These are phyloP conservation scores for Boletus rex-veris DNA, from an alignment of 768 basidiomycete species.

Conservation along the genomic window DNA sequence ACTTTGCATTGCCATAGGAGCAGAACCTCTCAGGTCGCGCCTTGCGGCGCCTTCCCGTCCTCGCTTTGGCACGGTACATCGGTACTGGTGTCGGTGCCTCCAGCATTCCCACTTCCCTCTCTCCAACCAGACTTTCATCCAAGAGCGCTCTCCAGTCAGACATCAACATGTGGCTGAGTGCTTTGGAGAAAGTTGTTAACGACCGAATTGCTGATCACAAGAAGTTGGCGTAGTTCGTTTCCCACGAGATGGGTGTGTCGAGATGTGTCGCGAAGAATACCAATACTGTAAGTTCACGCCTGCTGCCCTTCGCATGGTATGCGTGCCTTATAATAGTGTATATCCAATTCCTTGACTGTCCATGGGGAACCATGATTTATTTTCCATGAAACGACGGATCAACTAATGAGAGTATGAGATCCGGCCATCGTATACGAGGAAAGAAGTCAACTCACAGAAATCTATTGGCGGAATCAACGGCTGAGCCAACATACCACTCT, in stretches of 20 bases:
- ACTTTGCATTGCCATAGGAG: constrained; percentile 34
- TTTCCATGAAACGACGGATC: constrained; percentile 22
- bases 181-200: constrained; percentile 74
- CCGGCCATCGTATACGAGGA: background rate
- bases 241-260: background rate
- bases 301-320: background rate
- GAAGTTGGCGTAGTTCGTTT: constrained; percentile 35
- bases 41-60: constrained; percentile 88
- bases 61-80: constrained; percentile 85
- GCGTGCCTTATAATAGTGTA: background rate
- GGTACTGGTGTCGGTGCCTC: constrained; percentile 39
- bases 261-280: background rate
- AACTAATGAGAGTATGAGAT: constrained; percentile 14
- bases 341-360: constrained; percentile 3
- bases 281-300: background rate
- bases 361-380: background rate
- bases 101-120: constrained; percentile 9
- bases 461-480: constrained; percentile 10
- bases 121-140: constrained; percentile 3
- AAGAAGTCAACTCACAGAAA: constrained; percentile 22
- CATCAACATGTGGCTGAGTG: constrained; percentile 76
- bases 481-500: background rate
- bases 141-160: constrained; percentile 20
- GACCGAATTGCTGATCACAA: constrained; percentile 53
- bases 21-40: constrained; percentile 92